Evolutionary conservation across 176 grass and related monocot genomes (phyloP).

Genomic region (Musa acuminata): DNA sequence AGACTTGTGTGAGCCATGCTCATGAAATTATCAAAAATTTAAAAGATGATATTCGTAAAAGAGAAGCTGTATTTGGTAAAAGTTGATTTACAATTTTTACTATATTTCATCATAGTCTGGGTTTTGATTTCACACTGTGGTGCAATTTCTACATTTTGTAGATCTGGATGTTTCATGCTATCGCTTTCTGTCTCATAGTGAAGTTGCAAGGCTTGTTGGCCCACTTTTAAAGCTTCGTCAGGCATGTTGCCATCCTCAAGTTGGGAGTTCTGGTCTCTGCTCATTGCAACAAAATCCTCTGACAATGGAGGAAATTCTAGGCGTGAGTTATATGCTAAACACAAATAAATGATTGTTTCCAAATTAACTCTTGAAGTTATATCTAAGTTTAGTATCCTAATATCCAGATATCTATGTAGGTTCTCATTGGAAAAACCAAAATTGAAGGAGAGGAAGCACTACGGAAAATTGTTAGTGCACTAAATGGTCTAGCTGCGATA

Average conservation of each 20-base stretch:
- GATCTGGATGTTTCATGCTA: slow-evolving; percentile 35
- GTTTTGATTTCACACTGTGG: slow-evolving; percentile 7
- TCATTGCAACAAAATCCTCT: slow-evolving; percentile 82
- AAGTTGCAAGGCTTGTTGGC: slow-evolving; percentile 64
- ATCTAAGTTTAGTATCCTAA: background rate
- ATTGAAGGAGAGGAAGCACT: slow-evolving; percentile 96
- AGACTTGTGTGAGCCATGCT: slow-evolving; percentile 74
- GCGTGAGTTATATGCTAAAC: slow-evolving; percentile 35
- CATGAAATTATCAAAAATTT: slow-evolving; percentile 88
- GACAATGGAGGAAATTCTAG: slow-evolving; percentile 92
- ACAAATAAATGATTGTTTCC: background rate
- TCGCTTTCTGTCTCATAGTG: slow-evolving; percentile 54
- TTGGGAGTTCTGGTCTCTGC: slow-evolving; percentile 88
- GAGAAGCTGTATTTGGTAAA: slow-evolving; percentile 40
- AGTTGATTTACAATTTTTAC: slow-evolving; percentile 10
- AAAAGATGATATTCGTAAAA: slow-evolving; percentile 45
- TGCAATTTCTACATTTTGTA: slow-evolving; percentile 22
- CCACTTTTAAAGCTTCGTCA: slow-evolving; percentile 94
- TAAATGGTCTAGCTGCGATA: slow-evolving; percentile 92
- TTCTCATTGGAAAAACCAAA: slow-evolving; percentile 95
- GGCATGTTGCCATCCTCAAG: slow-evolving; percentile 93
- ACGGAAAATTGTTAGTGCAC: slow-evolving; percentile 71
- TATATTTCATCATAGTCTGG: slow-evolving; percentile 7
- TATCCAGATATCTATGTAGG: slow-evolving; percentile 36
- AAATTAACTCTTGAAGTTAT: slow-evolving; percentile 1